Percentiles rank a stretch among this genome's conserved stretches.
Evolutionary conservation across 805 yeast genomes (phyloP).

Genomic region (Komagataella phaffii): DNA sequence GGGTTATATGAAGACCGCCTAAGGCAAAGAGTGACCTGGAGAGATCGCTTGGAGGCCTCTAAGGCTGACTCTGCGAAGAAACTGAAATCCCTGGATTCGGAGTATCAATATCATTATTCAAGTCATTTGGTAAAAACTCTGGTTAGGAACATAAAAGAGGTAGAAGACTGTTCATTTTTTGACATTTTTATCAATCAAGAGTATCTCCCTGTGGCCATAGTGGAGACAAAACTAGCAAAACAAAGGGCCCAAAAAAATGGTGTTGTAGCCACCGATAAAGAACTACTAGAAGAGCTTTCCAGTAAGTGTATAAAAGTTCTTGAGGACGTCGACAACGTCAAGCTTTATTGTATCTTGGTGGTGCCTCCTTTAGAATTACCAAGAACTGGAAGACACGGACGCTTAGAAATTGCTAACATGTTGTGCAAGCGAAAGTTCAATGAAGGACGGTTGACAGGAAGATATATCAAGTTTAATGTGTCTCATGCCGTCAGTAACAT

Average conservation of each 20-base stretch:
- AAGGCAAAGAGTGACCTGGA: constrained; percentile 61
- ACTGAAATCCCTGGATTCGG: constrained; percentile 10
- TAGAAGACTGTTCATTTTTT: constrained; percentile 85
- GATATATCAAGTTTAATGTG: constrained; percentile 69
- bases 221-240: constrained; percentile 32
- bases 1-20: constrained; percentile 90
- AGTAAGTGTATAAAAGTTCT: constrained; percentile 29
- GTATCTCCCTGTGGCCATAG: constrained; percentile 70
- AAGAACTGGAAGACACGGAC: constrained; percentile 70
- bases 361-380: constrained; percentile 77
- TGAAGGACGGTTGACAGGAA: constrained; percentile 69
- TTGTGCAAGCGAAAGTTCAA: constrained; percentile 64
- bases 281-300: constrained; percentile 35
- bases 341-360: constrained; percentile 71
- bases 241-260: background rate
- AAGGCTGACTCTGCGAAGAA: constrained; percentile 9
- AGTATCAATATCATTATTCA: constrained; percentile 60
- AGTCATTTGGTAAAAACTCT: constrained; percentile 79
- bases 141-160: constrained; percentile 66
- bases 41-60: constrained; percentile 25
- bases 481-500: constrained; percentile 48
- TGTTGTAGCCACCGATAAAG: constrained; percentile 12
- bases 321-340: constrained; percentile 51
- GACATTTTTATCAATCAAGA: constrained; percentile 72
- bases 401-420: constrained; percentile 88